These are phyloP conservation scores for Leccinum aurantiacum DNA, from an alignment of 768 basidiomycete species.

Conservation along the genomic window DNA sequence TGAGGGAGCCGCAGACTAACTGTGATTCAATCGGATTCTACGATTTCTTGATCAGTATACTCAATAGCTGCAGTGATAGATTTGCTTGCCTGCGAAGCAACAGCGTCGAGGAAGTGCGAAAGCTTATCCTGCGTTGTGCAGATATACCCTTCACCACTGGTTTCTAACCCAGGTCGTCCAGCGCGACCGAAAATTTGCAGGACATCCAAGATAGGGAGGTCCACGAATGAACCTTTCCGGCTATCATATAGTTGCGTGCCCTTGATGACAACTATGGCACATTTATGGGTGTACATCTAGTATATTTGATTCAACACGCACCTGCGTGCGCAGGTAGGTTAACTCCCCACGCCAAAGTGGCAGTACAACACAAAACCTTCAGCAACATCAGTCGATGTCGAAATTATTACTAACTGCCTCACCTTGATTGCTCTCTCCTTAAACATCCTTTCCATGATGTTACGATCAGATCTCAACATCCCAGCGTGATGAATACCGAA, in stretches of 20 bases:
- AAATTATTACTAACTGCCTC: conserved; percentile 1
- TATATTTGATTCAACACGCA: conserved; percentile 33
- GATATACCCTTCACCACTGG: conserved; percentile 95
- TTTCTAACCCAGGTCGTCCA: conserved; percentile 83
- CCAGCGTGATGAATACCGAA: conserved; percentile 99
- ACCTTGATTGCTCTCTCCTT: conserved; percentile 91
- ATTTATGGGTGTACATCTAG: conserved; percentile 9
- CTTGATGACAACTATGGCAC: conserved; percentile 79
- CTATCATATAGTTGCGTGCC: conserved; percentile 97
- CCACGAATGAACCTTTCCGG: conserved; percentile 83
- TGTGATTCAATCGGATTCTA: conserved; percentile 96
- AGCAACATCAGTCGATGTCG: not conserved
- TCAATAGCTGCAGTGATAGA: not conserved
- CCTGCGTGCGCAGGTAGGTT: conserved; percentile 98
- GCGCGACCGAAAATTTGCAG: conserved; percentile 98
- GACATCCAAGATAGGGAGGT: conserved; percentile 93
- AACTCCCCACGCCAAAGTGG: conserved; percentile 98
- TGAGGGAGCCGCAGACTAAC: conserved; percentile 42
- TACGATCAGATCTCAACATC: conserved; percentile 92
- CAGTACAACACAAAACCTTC: conserved; percentile 96
- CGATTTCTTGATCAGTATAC: conserved; percentile 2
- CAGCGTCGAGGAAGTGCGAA: conserved; percentile 82
- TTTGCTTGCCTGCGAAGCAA: conserved; percentile 73
- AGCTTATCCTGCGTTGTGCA: conserved; percentile 95
- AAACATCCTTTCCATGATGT: conserved; percentile 94